Evolutionary conservation across 2,329 filamentous ascomycete genomes (phyloP), one percentile per base, ranked within the genome.

Genomic region (Aspergillus fumigatus): DNA sequence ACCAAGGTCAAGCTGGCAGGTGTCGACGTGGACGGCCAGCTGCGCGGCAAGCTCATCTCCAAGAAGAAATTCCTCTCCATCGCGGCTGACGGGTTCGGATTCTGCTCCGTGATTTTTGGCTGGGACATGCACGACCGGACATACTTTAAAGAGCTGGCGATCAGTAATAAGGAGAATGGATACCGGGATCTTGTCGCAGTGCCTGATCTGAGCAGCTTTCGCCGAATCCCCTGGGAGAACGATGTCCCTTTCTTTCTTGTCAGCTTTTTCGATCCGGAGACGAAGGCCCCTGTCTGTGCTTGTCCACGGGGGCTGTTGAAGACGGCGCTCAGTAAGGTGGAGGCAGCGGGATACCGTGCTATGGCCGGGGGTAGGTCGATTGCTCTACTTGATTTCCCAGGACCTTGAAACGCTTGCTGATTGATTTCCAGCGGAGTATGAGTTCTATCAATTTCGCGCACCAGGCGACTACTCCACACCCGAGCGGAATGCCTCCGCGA

Each of bases 91-190:
- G 92, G 92, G 52, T 96, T 96, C 66, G 92, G 92, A 53, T 96
- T 96, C 80, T 96, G 92, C 79, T 94, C 89, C 21, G 91, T 96
- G 64, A 86, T 96, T 62, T 96, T 96, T 68, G 92, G 92, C 71
- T 96, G 92, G 92, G 92, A 97, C 75, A 96, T 96, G 90, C 92
- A 97, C 75, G 92, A 97, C 70, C 82, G 86, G 78, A 95, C 90
- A 10, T 97, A 96, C 74, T 87, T 90, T 72, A 85, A 83, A 65
- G 92, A 96, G 76, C 83, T 96, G 61, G 84, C 84, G 68, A 88
- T 96, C 73, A 94, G 90, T 76, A 96, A 96, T 77, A 89, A 89
- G 64, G 87, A 90, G 68, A 96, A 96, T 71, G 92, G 92, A 47
- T 96, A 96, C 75, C 84, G 88, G 62, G 92, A 96, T 73, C 77